Conservation (phyloP, 352 stramenopile species). For the Peronospora belbahrii region DNA sequence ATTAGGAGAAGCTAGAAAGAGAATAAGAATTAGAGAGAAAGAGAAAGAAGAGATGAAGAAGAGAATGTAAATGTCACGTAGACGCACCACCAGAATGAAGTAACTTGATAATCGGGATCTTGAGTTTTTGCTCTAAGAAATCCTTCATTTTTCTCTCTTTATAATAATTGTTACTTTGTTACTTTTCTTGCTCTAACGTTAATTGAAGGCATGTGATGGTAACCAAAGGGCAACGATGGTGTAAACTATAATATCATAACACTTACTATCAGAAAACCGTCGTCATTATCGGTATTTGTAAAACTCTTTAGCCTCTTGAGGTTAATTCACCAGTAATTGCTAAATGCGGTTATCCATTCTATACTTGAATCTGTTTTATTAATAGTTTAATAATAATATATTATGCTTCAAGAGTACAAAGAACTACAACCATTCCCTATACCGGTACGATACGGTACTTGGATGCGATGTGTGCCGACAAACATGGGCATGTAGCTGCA, state of each 20-base stretch:
- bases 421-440: conserved; percentile 80
- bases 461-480: not conserved
- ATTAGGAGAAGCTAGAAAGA: conserved; percentile 44
- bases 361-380: too few relatives aligned
- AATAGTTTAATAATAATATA: too few relatives aligned
- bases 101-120: conserved; percentile 58
- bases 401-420: conserved; percentile 81
- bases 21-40: not conserved
- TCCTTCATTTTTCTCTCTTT: conserved; percentile 27
- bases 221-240: too few relatives aligned
- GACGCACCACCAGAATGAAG: conserved; percentile 59
- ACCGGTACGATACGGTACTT: conserved; percentile 32
- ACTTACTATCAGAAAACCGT: too few relatives aligned
- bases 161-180: not conserved
- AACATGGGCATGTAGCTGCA: too few relatives aligned
- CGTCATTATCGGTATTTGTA: too few relatives aligned
- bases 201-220: too few relatives aligned
- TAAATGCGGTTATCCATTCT: too few relatives aligned
- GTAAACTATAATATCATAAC: too few relatives aligned
- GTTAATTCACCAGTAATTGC: too few relatives aligned
- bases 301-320: too few relatives aligned
- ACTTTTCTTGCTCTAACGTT: too few relatives aligned
- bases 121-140: conserved; percentile 68
- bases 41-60: not conserved
- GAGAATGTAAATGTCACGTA: not conserved